Percentiles rank a stretch among this genome's conserved stretches.
Evolutionary conservation across 75 land plant genomes (phyloP).

Genomic region (Ceratopteris richardii): DNA sequence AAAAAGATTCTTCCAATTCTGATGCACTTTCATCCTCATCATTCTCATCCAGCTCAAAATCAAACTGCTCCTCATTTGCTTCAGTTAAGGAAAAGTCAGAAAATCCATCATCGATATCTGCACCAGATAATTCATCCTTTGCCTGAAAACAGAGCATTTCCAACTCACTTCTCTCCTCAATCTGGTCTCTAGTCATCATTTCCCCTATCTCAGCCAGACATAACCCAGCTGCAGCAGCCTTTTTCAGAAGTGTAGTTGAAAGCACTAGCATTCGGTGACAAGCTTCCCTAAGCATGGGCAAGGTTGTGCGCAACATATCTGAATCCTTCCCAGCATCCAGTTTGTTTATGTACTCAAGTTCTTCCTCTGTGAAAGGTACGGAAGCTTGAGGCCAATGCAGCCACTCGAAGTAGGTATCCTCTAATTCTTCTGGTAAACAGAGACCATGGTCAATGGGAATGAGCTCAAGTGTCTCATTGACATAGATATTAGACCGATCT

Average conservation of each 20-base stretch:
- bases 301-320: constrained; percentile 40
- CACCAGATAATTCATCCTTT: constrained; percentile 14
- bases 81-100: constrained; percentile 1
- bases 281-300: constrained; percentile 50
- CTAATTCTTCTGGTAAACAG: constrained; percentile 66
- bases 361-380: constrained; percentile 61
- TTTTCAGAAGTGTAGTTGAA: constrained; percentile 55
- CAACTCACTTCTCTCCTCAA: constrained; percentile 37
- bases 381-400: constrained; percentile 84
- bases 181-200: constrained; percentile 62
- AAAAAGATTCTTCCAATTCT: background rate
- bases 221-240: constrained; percentile 48
- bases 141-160: constrained; percentile 47
- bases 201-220: constrained; percentile 59
- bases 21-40: background rate
- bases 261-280: constrained; percentile 46
- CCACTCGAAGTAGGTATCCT: constrained; percentile 88
- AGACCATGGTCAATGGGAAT: constrained; percentile 79
- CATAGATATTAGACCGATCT: constrained; percentile 4
- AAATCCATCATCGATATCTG: constrained; percentile 6
- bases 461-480: constrained; percentile 32
- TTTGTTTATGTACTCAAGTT: constrained; percentile 43
- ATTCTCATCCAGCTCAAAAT: constrained; percentile 15
- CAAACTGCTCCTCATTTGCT: constrained; percentile 1
- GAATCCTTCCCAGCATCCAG: constrained; percentile 58